phyloP scores from a whole-genome alignment of 495 filamentous ascomycete species.

The Amphirosellinia nigrospora region DNA sequence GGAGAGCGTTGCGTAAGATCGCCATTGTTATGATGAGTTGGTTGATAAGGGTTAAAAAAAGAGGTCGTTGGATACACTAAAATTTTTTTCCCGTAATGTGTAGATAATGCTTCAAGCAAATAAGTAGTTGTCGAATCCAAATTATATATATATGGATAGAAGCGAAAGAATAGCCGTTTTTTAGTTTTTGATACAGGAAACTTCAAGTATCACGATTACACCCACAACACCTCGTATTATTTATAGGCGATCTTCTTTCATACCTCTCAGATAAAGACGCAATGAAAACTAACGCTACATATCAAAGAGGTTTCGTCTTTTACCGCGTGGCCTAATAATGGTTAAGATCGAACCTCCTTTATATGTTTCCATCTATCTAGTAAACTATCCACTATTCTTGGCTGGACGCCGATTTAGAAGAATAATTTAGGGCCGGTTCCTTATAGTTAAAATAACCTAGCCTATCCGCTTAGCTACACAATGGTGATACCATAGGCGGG shows the following conservation, averaged over 20 bases:
- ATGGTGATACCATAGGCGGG: too few relatives aligned
- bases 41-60: too few relatives aligned
- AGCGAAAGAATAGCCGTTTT: neutral
- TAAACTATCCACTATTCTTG: neutral
- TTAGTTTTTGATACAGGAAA: neutral
- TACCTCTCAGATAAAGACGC: neutral
- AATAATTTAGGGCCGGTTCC: neutral
- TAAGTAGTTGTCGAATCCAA: neutral
- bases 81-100: neutral
- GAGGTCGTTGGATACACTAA: too few relatives aligned
- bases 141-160: neutral
- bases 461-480: too few relatives aligned
- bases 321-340: neutral
- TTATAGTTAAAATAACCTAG: neutral
- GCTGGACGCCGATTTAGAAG: neutral
- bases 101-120: neutral
- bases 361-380: neutral
- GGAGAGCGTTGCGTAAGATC: neutral
- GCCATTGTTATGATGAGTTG: neutral
- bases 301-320: neutral
- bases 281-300: neutral
- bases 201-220: neutral
- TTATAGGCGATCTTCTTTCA: neutral
- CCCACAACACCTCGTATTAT: neutral
- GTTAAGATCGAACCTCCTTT: neutral